These are phyloP conservation scores for Chrysophaeum taylorii DNA, from an alignment of 352 stramenopile genomes.

Conservation along the genomic window DNA sequence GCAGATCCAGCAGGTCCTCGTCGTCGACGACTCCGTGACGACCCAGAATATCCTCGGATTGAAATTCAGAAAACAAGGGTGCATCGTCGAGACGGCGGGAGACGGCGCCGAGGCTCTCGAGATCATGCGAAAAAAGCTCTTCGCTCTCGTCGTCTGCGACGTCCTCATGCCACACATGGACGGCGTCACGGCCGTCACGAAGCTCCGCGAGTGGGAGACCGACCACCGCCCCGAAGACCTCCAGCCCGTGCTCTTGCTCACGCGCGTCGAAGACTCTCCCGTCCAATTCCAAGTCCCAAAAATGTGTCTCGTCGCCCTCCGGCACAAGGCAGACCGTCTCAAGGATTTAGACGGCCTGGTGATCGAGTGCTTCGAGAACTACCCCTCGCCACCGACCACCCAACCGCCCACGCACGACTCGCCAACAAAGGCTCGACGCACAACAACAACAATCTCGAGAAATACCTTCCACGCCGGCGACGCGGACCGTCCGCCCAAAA, in stretches of 20 bases:
- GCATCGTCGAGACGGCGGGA: neutral
- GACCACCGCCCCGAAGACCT: neutral
- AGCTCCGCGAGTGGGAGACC: neutral
- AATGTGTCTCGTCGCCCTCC: too few species aligned
- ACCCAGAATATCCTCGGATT: neutral
- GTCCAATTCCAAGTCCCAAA: too few species aligned
- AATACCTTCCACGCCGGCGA: too few species aligned
- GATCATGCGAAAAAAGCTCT: neutral
- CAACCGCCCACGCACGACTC: too few species aligned
- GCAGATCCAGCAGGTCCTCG: neutral
- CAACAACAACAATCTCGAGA: too few species aligned
- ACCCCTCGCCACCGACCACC: too few species aligned
- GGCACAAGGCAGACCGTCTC: too few species aligned
- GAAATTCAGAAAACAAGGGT: neutral
- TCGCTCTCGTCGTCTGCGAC: neutral
- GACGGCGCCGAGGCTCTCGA: neutral
- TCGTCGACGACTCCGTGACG: neutral
- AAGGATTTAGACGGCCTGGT: too few species aligned
- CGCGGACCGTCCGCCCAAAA: too few species aligned
- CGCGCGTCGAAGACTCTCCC: neutral
- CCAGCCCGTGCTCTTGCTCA: neutral
- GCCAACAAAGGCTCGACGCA: too few species aligned
- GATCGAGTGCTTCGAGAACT: too few species aligned
- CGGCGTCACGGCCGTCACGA: neutral
- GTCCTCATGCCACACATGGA: neutral